Conservation (phyloP, 768 basidiomycete genomes). For the Lanmaoa pseudosensibilis region DNA sequence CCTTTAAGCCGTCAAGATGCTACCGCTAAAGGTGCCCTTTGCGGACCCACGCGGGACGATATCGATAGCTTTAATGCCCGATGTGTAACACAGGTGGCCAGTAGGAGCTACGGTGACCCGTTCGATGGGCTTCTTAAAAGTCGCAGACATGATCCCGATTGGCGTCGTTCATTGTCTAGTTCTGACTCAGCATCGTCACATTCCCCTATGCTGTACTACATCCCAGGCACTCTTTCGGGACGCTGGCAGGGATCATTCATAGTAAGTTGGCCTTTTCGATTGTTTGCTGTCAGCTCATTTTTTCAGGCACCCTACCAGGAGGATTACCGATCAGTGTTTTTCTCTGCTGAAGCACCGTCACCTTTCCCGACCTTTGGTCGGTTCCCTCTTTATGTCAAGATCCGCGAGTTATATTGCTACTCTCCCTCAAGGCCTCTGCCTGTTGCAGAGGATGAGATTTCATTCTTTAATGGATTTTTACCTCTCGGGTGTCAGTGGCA, state of each 20-base stretch:
- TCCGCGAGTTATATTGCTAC: constrained; percentile 50
- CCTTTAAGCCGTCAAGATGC: constrained; percentile 39
- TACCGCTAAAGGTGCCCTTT: constrained; percentile 21
- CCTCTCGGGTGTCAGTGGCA: constrained; percentile 39
- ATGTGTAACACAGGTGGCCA: constrained; percentile 42
- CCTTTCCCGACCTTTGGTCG: constrained; percentile 39
- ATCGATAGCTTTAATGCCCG: constrained; percentile 42
- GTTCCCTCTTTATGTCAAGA: constrained; percentile 47
- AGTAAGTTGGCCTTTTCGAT: constrained; percentile 31
- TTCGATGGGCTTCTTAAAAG: constrained; percentile 26
- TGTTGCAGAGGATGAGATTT: constrained; percentile 33
- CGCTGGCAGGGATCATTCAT: constrained; percentile 51
- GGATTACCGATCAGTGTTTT: constrained; percentile 41
- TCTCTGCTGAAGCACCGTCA: constrained; percentile 34
- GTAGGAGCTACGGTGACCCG: constrained; percentile 19
- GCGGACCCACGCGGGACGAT: constrained; percentile 50
- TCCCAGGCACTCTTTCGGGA: constrained; percentile 46
- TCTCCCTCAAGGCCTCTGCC: constrained; percentile 37
- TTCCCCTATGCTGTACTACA: constrained; percentile 32
- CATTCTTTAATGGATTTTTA: constrained; percentile 47
- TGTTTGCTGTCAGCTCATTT: constrained; percentile 1
- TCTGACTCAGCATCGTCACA: background rate
- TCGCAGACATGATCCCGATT: constrained; percentile 33
- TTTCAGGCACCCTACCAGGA: constrained; percentile 41
- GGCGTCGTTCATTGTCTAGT: constrained; percentile 24